Conservation (phyloP, 768 basidiomycete genomes). For the Mrakia gelida region DNA sequence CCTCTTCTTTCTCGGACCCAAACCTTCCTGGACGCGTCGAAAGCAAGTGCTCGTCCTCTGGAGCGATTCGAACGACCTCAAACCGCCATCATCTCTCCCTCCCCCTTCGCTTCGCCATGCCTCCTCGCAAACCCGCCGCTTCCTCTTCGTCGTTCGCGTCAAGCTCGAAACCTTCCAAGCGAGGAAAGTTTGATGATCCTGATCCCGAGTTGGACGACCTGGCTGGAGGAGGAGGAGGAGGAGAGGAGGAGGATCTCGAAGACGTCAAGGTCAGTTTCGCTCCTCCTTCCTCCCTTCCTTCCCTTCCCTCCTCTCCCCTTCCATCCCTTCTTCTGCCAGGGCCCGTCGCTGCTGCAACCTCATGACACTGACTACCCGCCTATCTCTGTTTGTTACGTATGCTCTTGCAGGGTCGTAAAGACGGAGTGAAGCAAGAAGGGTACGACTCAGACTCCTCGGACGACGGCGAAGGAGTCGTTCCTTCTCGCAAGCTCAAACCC, state of each 20-base stretch:
- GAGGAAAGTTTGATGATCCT: conserved; percentile 17
- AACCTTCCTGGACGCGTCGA: neutral
- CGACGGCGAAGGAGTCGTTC: conserved; percentile 89
- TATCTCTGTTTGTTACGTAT: neutral
- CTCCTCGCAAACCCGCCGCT: conserved; percentile 23
- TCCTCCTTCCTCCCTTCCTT: neutral
- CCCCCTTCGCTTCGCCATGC: neutral
- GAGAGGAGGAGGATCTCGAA: conserved; percentile 29
- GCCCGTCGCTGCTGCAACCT: no score
- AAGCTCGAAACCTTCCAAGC: conserved; percentile 14
- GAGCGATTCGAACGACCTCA: neutral
- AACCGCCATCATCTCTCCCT: neutral
- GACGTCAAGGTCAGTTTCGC: conserved; percentile 27
- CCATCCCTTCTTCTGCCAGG: no score
- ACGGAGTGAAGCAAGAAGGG: conserved; percentile 76
- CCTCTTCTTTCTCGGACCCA: neutral
- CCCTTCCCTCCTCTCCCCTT: neutral
- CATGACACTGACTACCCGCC: neutral
- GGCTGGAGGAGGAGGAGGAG: neutral
- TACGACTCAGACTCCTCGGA: conserved; percentile 94
- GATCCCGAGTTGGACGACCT: neutral
- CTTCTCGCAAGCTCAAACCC: conserved; percentile 67
- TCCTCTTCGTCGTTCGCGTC: conserved; percentile 10
- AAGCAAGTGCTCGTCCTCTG: neutral
- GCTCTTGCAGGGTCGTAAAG: conserved; percentile 51